Conservation (phyloP, 78 protist genomes). For the Pelomyxa schiedti region DNA sequence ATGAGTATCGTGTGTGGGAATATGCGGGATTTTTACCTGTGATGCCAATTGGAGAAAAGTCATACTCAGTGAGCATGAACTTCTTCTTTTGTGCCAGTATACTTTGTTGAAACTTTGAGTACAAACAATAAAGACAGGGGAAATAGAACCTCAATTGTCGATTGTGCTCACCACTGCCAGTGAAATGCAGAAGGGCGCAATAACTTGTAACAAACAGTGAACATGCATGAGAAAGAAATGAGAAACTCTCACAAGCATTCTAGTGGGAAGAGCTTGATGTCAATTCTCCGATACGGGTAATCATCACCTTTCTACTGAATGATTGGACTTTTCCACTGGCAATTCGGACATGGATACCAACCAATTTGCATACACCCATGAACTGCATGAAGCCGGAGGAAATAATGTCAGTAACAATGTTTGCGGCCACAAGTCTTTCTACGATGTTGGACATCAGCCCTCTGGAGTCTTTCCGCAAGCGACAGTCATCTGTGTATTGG, state of each 20-base stretch:
- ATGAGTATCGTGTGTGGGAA: too few relatives aligned
- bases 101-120: too few relatives aligned
- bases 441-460: not conserved
- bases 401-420: not conserved
- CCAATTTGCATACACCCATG: not conserved
- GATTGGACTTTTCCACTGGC: too few relatives aligned
- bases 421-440: not conserved
- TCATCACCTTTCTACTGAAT: too few relatives aligned
- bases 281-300: too few relatives aligned
- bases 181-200: not conserved
- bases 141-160: not conserved
- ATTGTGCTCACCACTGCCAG: not conserved
- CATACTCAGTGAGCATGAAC: not conserved
- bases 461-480: slow-evolving; percentile 20
- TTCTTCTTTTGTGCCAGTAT: not conserved
- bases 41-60: not conserved
- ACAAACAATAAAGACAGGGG: too few relatives aligned
- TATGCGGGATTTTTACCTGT: too few relatives aligned
- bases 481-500: slow-evolving; percentile 3
- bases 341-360: too few relatives aligned
- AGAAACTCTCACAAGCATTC: not conserved
- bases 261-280: not conserved
- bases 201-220: not conserved
- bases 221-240: not conserved
- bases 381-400: not conserved